Conservation (phyloP, 768 basidiomycete species). For the Russula lepida region DNA sequence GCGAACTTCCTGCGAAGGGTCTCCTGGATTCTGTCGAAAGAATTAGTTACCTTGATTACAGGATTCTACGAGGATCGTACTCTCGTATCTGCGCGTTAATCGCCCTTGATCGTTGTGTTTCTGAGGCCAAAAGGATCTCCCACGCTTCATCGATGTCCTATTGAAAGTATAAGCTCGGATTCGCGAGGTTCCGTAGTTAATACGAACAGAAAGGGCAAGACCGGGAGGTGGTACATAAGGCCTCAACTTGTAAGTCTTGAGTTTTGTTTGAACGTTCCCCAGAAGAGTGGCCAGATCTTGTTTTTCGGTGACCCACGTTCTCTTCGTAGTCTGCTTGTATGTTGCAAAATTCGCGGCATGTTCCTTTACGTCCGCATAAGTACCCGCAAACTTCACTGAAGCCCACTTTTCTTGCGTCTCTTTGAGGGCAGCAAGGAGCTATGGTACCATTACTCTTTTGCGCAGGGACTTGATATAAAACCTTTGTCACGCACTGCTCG, state of each 20-base stretch:
- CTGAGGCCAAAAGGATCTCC: constrained; percentile 61
- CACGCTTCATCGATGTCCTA: constrained; percentile 74
- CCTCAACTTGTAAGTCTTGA: constrained; percentile 80
- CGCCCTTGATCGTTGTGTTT: constrained; percentile 65
- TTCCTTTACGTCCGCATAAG: constrained; percentile 74
- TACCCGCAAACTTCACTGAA: constrained; percentile 54
- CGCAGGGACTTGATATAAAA: not conserved
- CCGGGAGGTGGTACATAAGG: constrained; percentile 77
- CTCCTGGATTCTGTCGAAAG: constrained; percentile 64
- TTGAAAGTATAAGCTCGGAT: not conserved
- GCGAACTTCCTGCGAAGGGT: constrained; percentile 70
- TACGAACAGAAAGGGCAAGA: constrained; percentile 47
- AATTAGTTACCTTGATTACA: not conserved
- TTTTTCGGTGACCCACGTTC: constrained; percentile 82
- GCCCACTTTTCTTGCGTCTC: constrained; percentile 66
- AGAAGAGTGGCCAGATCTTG: constrained; percentile 84
- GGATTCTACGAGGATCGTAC: constrained; percentile 38
- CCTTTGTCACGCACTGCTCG: constrained; percentile 41
- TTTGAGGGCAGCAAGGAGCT: constrained; percentile 62
- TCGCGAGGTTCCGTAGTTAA: not conserved
- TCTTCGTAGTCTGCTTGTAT: constrained; percentile 82
- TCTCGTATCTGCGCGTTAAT: constrained; percentile 88
- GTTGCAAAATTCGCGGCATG: constrained; percentile 62
- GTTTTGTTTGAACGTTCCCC: constrained; percentile 88
- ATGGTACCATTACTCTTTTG: constrained; percentile 2